phyloP scores from a whole-genome alignment of 352 stramenopile genomes.

The Pythium brachiatum region DNA sequence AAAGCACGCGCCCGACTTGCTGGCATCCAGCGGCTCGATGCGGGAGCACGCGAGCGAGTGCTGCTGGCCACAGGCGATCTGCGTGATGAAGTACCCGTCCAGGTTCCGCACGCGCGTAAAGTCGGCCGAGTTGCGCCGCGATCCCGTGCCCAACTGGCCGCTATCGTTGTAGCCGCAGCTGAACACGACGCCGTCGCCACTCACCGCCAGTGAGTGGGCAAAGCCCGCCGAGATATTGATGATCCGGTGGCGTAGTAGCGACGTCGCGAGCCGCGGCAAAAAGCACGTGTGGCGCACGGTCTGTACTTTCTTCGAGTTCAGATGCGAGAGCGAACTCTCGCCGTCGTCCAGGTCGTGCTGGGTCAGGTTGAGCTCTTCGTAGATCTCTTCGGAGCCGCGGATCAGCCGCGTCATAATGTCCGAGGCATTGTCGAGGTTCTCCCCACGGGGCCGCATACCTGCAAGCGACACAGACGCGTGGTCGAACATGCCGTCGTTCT shows the following conservation, averaged over 20 bases:
- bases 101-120: conserved; percentile 56
- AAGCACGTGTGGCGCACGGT: conserved; percentile 57
- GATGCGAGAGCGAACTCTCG: conserved; percentile 26
- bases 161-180: conserved; percentile 87
- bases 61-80: conserved; percentile 75
- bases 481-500: conserved; percentile 47
- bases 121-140: conserved; percentile 58
- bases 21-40: conserved; percentile 20
- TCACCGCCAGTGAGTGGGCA: conserved; percentile 67
- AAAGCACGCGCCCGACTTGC: conserved; percentile 52
- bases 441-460: conserved; percentile 29
- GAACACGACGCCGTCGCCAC: conserved; percentile 46
- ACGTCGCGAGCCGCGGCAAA: conserved; percentile 38
- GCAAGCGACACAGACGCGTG: conserved; percentile 54
- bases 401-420: conserved; percentile 63
- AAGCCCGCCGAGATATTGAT: conserved; percentile 60
- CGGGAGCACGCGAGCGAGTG: conserved; percentile 67
- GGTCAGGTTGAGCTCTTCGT: conserved; percentile 40
- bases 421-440: conserved; percentile 32
- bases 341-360: conserved; percentile 27
- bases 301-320: conserved; percentile 43
- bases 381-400: conserved; percentile 64
- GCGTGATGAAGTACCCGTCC: conserved; percentile 44
- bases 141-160: conserved; percentile 65
- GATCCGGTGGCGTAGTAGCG: conserved; percentile 48